phyloP scores from a whole-genome alignment of 371 early-diverging fungal species.

The Blakeslea trispora region DNA sequence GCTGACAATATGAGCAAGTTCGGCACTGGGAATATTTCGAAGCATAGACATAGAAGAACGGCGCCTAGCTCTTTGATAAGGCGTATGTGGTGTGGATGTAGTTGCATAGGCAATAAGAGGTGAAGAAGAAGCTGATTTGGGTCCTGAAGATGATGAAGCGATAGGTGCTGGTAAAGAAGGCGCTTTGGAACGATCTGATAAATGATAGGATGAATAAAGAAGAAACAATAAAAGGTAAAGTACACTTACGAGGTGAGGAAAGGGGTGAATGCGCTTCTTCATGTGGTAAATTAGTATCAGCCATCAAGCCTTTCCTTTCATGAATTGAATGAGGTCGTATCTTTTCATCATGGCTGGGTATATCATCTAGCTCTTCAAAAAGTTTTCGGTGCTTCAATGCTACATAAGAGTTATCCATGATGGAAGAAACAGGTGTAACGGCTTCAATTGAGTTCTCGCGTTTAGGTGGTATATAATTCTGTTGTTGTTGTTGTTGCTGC shows the following conservation, averaged over 20 bases:
- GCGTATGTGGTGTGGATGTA: conserved; percentile 19
- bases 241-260: conserved; percentile 26
- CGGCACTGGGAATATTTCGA: conserved; percentile 36
- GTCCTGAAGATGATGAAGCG: conserved; percentile 1
- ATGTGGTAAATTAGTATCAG: conserved; percentile 28
- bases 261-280: conserved; percentile 29
- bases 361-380: conserved; percentile 23
- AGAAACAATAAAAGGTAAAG: background rate
- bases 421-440: conserved; percentile 19
- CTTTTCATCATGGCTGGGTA: background rate
- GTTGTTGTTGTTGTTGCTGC: conserved; percentile 1
- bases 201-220: background rate
- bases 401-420: conserved; percentile 5
- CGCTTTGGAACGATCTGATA: conserved; percentile 15
- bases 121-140: conserved; percentile 18
- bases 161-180: background rate
- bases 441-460: conserved; percentile 23
- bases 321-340: conserved; percentile 15
- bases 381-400: conserved; percentile 5
- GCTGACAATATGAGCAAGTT: conserved; percentile 35
- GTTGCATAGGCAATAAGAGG: conserved; percentile 14
- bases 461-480: conserved; percentile 13
- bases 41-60: conserved; percentile 39
- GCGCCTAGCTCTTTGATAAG: conserved; percentile 21
- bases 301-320: conserved; percentile 28